Conservation (phyloP, 2,329 filamentous ascomycete species). For the Myriangium duriaei region DNA sequence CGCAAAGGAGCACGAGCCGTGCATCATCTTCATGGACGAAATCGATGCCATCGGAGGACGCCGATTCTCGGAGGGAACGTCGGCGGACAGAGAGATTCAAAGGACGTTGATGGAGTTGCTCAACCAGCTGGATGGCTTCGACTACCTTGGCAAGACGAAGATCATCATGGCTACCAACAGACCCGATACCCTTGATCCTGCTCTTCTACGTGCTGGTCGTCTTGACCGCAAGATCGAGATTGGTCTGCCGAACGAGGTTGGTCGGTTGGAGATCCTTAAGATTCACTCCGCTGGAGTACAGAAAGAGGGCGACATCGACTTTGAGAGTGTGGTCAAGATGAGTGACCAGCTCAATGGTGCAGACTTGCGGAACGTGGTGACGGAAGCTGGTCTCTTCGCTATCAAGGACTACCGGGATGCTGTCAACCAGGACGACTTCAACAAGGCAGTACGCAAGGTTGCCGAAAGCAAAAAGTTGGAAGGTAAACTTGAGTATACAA, state of each 20-base stretch:
- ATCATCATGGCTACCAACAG: conserved; percentile 99
- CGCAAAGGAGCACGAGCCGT: conserved; percentile 97
- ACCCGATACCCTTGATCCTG: conserved; percentile 90
- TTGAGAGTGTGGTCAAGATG: conserved; percentile 99
- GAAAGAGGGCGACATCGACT: conserved; percentile 91
- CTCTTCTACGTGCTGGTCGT: conserved; percentile 79
- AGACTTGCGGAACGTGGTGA: conserved; percentile 93
- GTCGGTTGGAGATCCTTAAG: conserved; percentile 92
- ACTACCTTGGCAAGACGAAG: conserved; percentile 98
- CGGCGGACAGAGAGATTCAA: conserved; percentile 95
- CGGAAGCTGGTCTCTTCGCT: conserved; percentile 90
- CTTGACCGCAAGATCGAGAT: conserved; percentile 98
- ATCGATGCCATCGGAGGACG: conserved; percentile 97
- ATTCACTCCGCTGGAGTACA: conserved; percentile 82
- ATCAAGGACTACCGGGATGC: conserved; percentile 97
- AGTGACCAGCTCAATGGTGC: conserved; percentile 95
- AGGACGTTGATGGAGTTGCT: conserved; percentile 96
- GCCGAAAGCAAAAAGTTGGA: conserved; percentile 97
- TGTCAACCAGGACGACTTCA: conserved; percentile 98
- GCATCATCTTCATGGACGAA: conserved; percentile 99
- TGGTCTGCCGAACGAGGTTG: conserved; percentile 90
- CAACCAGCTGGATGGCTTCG: conserved; percentile 97
- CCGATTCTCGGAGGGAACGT: conserved; percentile 93
- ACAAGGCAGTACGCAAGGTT: conserved; percentile 96
- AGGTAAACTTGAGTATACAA: conserved; percentile 66